These are phyloP conservation scores for Leccinum brunneo-olivaceum DNA, from an alignment of 1,284 basidiomycete species.

Conservation along the genomic window DNA sequence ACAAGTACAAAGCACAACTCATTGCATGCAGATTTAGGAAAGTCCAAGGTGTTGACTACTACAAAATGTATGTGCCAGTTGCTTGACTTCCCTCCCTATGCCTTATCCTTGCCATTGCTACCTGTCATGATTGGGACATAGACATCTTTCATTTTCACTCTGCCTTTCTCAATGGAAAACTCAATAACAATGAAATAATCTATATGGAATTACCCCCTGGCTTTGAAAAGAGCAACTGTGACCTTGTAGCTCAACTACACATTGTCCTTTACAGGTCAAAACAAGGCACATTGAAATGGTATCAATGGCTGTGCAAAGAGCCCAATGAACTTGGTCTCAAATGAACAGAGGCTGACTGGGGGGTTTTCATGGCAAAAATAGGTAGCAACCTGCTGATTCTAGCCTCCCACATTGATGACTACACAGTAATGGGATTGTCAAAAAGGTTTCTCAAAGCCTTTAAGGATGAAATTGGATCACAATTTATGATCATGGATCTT, in stretches of 20 bases:
- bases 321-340: neutral
- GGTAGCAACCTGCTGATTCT: conserved; percentile 2
- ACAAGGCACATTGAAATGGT: too few relatives aligned
- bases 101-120: neutral
- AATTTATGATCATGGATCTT: neutral
- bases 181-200: too few relatives aligned
- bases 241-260: neutral
- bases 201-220: conserved; percentile 4
- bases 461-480: neutral
- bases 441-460: too few relatives aligned
- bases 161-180: neutral
- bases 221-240: conserved; percentile 1
- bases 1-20: too few relatives aligned
- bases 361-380: conserved; percentile 1
- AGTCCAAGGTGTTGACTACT: too few relatives aligned
- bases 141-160: conserved; percentile 7
- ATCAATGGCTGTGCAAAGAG: neutral
- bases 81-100: conserved; percentile 19
- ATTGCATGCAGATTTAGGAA: too few relatives aligned
- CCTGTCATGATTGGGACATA: conserved; percentile 4
- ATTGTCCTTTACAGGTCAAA: too few relatives aligned
- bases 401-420: conserved; percentile 8
- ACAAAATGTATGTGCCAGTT: conserved; percentile 27
- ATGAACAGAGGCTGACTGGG: neutral
- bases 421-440: conserved; percentile 1